Evolutionary conservation across 495 filamentous ascomycete species (phyloP).

Genomic region (Xylaria acuta): DNA sequence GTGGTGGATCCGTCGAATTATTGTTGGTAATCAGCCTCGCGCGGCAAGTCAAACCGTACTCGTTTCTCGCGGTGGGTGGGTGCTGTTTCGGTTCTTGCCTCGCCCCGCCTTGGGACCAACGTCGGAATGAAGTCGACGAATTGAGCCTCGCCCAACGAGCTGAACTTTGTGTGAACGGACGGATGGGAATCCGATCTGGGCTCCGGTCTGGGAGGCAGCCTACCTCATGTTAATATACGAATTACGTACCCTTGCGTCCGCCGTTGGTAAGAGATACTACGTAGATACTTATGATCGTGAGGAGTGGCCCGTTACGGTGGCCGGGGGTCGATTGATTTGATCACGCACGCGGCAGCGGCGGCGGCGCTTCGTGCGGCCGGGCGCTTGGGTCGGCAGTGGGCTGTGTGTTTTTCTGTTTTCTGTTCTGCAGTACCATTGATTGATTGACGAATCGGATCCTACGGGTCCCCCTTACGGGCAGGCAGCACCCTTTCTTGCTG

Average conservation of each 20-base stretch:
- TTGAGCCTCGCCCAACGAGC: background rate
- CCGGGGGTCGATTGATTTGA: background rate
- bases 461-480: background rate
- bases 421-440: background rate
- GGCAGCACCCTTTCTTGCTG: background rate
- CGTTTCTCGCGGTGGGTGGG: background rate
- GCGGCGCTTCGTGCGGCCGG: background rate
- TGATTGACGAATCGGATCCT: conserved; percentile 5
- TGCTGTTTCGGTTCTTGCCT: conserved; percentile 5
- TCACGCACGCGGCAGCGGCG: background rate
- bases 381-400: conserved; percentile 3
- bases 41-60: conserved; percentile 3
- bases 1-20: background rate
- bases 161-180: background rate
- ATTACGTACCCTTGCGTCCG: background rate
- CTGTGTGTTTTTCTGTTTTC: background rate
- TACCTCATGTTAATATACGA: background rate
- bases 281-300: background rate
- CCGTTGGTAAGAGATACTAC: background rate
- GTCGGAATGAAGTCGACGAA: background rate
- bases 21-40: background rate
- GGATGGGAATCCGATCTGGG: background rate
- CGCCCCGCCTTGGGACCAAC: background rate
- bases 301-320: background rate
- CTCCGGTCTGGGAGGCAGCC: conserved; percentile 6